Evolutionary conservation across 768 basidiomycete genomes (phyloP), one percentile per base, ranked within the genome.

Genomic region (Tylopilus vinaceipallidus): DNA sequence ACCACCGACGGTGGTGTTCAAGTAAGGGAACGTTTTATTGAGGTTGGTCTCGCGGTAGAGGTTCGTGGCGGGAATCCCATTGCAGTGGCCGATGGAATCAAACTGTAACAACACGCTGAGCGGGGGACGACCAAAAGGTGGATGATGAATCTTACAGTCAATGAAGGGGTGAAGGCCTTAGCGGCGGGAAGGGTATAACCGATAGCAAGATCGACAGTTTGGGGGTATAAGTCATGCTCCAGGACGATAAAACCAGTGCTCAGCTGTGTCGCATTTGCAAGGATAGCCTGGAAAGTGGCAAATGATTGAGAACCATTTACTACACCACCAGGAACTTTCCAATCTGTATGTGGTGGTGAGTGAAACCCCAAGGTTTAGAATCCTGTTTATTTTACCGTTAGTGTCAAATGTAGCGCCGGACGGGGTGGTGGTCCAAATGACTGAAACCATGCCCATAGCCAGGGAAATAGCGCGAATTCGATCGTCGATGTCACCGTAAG

Each of bases 401-500:
- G 88, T 89, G 60, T 91, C 87, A 59, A 88, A 90, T 45, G 74
- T 62, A 33, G 70, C 71, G 39, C 76, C 78, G 24, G 63, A 61
- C 39, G 82, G 78, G 11, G 79, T 75, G 11, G 76, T 73, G 27
- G 91, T 90, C 95, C 95, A 98, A 65, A 95, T 87, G 62, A 97
- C 83, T 23, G 95, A 91, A 11, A 84, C 73, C 70, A 98, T 71
- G 38, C 93, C 92, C 95, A 98, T 95, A 26, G 92, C 91, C 46
- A 91, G 67, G 17, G 84, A 73, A 65, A 98, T 92, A 34, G 86
- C 88, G 53, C 95, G 88, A 39, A 98, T 93, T 59, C 95, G 91
- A 71, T 92, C 88, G 65, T 98, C 94, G 24, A 91, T 88, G 61
- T 92, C 90, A 59, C 90, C 89, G 55, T 76, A 91, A 36, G 90